Percentiles rank a stretch among this genome's conserved stretches.
phyloP scores from a whole-genome alignment of 306 rosid species.

The Begonia loranthoides region DNA sequence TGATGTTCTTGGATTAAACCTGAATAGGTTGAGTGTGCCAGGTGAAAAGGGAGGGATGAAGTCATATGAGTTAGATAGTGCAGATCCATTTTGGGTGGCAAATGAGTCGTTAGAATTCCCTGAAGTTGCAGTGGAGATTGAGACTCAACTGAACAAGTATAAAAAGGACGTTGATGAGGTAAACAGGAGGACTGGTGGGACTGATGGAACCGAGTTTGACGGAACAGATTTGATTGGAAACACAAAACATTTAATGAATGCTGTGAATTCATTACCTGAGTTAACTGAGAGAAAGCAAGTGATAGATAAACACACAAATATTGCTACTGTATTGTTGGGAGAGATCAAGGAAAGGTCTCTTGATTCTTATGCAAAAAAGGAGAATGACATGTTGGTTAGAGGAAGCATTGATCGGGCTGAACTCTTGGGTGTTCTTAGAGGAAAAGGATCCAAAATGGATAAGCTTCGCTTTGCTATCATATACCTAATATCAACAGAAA shows the following conservation, averaged over 20 bases:
- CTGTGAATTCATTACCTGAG: constrained; percentile 91
- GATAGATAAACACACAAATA: constrained; percentile 92
- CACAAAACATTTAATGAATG: constrained; percentile 95
- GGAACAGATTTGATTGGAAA: constrained; percentile 91
- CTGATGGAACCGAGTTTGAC: constrained; percentile 70
- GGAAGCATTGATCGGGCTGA: constrained; percentile 80
- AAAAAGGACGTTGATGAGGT: constrained; percentile 97
- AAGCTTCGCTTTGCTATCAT: constrained; percentile 91
- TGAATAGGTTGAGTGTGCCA: constrained; percentile 72
- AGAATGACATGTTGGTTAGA: constrained; percentile 81
- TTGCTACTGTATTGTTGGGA: constrained; percentile 81
- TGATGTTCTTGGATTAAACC: constrained; percentile 75
- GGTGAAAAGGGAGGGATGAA: constrained; percentile 92
- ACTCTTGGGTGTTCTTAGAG: constrained; percentile 54
- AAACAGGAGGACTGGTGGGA: constrained; percentile 79
- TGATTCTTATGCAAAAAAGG: constrained; percentile 85
- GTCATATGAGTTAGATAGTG: constrained; percentile 72
- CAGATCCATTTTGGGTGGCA: constrained; percentile 77
- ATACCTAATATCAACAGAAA: constrained; percentile 76
- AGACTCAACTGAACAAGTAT: constrained; percentile 70
- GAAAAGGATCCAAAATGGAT: constrained; percentile 80
- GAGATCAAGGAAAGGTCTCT: constrained; percentile 96
- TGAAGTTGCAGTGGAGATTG: constrained; percentile 93
- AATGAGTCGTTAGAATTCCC: constrained; percentile 84
- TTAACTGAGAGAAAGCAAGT: constrained; percentile 87